Conservation (phyloP, 352 stramenopile genomes). For the Phytophthora nicotianae region DNA sequence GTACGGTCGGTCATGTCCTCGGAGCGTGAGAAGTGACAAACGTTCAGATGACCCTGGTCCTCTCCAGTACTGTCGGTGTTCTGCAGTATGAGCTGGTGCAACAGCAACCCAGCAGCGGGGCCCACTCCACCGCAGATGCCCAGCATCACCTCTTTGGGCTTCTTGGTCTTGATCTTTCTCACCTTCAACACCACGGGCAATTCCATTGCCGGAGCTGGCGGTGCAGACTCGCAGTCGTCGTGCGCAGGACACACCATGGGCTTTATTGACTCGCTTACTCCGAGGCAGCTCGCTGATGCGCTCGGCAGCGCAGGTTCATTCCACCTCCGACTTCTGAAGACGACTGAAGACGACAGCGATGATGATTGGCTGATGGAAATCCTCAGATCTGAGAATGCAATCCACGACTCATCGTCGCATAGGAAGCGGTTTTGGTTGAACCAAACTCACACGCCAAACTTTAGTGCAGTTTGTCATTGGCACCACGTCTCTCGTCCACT, state of each 20-base stretch:
- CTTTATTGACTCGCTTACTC: neutral
- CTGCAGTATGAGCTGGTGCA: slow-evolving; percentile 77
- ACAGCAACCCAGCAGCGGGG: slow-evolving; percentile 66
- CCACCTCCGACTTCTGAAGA: slow-evolving; percentile 3
- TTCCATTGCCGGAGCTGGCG: slow-evolving; percentile 7
- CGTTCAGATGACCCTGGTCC: slow-evolving; percentile 71
- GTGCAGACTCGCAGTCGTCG: neutral
- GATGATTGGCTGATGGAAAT: slow-evolving; percentile 20
- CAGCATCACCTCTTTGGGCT: slow-evolving; percentile 53
- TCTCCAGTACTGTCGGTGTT: slow-evolving; percentile 66
- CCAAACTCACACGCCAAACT: neutral
- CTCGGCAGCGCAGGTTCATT: slow-evolving; percentile 15
- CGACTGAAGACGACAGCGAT: neutral
- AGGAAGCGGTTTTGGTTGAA: slow-evolving; percentile 9
- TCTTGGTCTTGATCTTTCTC: slow-evolving; percentile 18
- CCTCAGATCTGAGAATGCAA: slow-evolving; percentile 26
- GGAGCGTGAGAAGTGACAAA: slow-evolving; percentile 77
- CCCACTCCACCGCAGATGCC: slow-evolving; percentile 80
- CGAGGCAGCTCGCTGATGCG: slow-evolving; percentile 3
- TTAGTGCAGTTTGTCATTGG: neutral
- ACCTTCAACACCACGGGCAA: slow-evolving; percentile 11
- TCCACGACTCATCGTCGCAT: slow-evolving; percentile 32
- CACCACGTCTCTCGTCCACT: slow-evolving; percentile 11
- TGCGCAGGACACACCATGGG: neutral
- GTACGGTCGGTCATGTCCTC: slow-evolving; percentile 80